Conservation (phyloP, 768 basidiomycete species). For the Hydnomerulius pinastri region DNA sequence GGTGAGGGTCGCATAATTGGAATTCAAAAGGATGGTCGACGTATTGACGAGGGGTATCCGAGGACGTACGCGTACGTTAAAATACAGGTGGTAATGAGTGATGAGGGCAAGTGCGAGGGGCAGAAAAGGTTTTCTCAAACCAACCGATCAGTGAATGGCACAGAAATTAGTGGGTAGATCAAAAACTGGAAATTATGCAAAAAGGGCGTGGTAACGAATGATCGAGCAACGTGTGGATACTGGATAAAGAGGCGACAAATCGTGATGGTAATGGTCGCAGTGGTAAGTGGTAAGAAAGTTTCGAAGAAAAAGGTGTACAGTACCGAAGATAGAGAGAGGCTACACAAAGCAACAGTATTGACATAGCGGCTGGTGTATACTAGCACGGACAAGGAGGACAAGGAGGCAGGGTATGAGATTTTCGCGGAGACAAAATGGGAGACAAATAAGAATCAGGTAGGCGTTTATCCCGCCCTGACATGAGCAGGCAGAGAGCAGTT, state of each 20-base stretch:
- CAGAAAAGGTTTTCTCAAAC: neutral
- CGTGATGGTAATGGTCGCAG: constrained; percentile 4
- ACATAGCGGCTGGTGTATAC: constrained; percentile 31
- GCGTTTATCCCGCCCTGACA: constrained; percentile 27
- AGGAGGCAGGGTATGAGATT: constrained; percentile 28
- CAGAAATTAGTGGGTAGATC: constrained; percentile 10
- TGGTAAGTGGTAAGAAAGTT: neutral
- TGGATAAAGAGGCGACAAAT: no score
- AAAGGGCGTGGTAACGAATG: neutral
- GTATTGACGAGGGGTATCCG: neutral
- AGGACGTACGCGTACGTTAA: constrained; percentile 3
- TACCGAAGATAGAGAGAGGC: constrained; percentile 28
- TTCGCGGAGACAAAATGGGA: neutral
- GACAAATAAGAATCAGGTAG: neutral
- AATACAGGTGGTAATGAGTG: constrained; percentile 15
- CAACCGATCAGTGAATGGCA: neutral
- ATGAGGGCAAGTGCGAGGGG: neutral
- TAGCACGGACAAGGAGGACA: constrained; percentile 27
- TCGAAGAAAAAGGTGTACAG: constrained; percentile 21
- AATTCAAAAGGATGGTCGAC: neutral
- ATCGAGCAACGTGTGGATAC: constrained; percentile 4
- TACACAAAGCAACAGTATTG: constrained; percentile 27
- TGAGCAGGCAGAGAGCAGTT: constrained; percentile 40
- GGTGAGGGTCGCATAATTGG: neutral
- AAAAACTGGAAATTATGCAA: constrained; percentile 13